phyloP scores from a whole-genome alignment of 2,329 filamentous ascomycete species.

The Fusarium avenaceum region DNA sequence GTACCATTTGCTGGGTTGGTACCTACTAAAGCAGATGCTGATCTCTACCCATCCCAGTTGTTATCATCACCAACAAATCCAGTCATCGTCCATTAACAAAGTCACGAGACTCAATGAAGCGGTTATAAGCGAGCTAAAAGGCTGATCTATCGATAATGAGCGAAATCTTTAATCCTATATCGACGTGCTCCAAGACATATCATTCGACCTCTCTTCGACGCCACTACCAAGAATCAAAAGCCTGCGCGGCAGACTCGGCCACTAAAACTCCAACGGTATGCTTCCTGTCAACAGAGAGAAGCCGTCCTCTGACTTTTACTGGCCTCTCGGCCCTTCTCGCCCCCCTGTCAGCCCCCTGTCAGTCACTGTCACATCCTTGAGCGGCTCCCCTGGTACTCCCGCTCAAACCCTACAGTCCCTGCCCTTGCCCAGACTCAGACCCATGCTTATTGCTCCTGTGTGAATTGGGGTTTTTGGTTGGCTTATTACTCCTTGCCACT shows the following conservation, averaged over 20 bases:
- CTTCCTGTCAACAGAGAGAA: constrained; percentile 27
- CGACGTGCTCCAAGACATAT: constrained; percentile 26
- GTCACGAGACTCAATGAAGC: constrained; percentile 10
- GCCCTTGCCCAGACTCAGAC: background rate
- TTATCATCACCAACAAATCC: constrained; percentile 19
- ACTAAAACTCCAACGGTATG: constrained; percentile 23
- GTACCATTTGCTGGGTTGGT: constrained; percentile 1
- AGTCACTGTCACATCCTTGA: constrained; percentile 26
- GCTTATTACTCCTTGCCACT: constrained; percentile 37
- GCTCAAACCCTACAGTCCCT: constrained; percentile 13
- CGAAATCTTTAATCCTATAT: constrained; percentile 7
- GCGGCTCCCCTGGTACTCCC: constrained; percentile 37
- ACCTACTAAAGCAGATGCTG: background rate
- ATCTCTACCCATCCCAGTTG: background rate
- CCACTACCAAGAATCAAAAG: constrained; percentile 17
- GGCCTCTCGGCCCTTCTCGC: constrained; percentile 48
- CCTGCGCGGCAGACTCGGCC: constrained; percentile 32
- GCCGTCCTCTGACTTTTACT: constrained; percentile 42
- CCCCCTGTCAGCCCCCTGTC: constrained; percentile 29
- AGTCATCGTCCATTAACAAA: background rate
- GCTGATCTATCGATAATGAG: constrained; percentile 7
- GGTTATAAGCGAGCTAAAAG: constrained; percentile 2
- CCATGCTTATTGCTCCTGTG: constrained; percentile 26
- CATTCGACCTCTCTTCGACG: constrained; percentile 23
- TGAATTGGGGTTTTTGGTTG: constrained; percentile 28